phyloP scores from a whole-genome alignment of 2,329 filamentous ascomycete genomes.

The Aspergillus uvarum region DNA sequence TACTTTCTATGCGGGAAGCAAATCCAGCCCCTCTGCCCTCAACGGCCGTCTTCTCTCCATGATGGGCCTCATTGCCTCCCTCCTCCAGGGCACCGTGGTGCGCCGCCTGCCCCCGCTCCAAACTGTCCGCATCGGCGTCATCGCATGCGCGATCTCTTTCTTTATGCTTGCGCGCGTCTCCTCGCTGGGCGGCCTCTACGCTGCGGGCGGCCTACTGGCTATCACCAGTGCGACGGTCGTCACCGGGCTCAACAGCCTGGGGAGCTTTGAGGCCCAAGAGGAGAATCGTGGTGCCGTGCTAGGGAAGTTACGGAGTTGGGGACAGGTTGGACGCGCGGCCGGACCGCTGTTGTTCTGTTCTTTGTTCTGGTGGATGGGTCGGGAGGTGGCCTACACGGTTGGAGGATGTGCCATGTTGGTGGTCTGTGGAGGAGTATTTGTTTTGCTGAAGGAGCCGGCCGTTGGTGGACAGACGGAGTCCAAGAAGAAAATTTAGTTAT shows the following conservation, averaged over 20 bases:
- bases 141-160: constrained; percentile 77
- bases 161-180: constrained; percentile 70
- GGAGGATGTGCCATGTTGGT: constrained; percentile 77
- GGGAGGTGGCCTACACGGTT: constrained; percentile 78
- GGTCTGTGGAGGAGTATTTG: constrained; percentile 70
- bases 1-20: constrained; percentile 76
- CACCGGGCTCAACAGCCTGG: constrained; percentile 86
- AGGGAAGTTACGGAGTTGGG: constrained; percentile 75
- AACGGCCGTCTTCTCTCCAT: constrained; percentile 86
- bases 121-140: constrained; percentile 75
- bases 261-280: constrained; percentile 81
- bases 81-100: constrained; percentile 92
- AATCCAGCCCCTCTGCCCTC: constrained; percentile 59
- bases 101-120: constrained; percentile 77
- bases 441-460: constrained; percentile 65
- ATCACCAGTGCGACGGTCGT: constrained; percentile 93
- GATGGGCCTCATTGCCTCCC: constrained; percentile 83
- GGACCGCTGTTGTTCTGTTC: constrained; percentile 90
- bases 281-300: constrained; percentile 82
- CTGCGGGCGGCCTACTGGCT: constrained; percentile 78
- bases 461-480: background rate
- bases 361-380: constrained; percentile 96
- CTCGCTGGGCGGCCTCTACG: constrained; percentile 70
- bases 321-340: constrained; percentile 82
- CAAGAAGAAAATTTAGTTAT: constrained; percentile 7